phyloP scores from a whole-genome alignment of 495 filamentous ascomycete species.

The Physcia stellaris region DNA sequence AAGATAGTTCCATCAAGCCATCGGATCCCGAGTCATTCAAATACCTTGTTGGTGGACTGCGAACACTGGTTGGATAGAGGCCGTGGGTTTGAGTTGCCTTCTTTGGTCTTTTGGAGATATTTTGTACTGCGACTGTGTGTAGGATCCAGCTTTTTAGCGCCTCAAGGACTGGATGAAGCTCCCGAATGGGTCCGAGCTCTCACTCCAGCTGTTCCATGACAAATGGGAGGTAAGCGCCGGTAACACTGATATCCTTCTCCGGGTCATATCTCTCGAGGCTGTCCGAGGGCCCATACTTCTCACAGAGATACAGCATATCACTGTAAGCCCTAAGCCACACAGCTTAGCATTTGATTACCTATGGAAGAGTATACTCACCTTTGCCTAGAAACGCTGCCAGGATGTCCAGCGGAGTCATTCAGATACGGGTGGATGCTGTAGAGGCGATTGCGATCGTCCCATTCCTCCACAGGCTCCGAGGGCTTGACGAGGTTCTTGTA shows the following conservation, averaged over 20 bases:
- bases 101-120: no score
- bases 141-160: no score
- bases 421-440: conserved; percentile 19
- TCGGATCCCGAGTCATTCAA: no score
- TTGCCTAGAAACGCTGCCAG: conserved; percentile 19
- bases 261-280: conserved; percentile 19
- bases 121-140: no score
- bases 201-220: conserved; percentile 13
- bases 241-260: conserved; percentile 15
- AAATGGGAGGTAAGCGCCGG: conserved; percentile 13
- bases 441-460: conserved; percentile 15
- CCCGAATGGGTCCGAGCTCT: no score
- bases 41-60: no score
- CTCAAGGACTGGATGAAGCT: no score
- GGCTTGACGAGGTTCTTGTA: conserved; percentile 16
- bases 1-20: no score
- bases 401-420: conserved; percentile 23
- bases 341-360: not conserved
- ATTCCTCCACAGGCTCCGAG: conserved; percentile 15
- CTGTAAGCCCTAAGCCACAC: conserved; percentile 19
- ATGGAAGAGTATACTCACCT: conserved; percentile 14
- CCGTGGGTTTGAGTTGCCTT: no score
- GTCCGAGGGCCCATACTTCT: conserved; percentile 22
- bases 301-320: conserved; percentile 25
- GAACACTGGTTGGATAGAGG: no score